Evolutionary conservation across 2,329 filamentous ascomycete species (phyloP).

Genomic region (Ophiobolus disseminans): DNA sequence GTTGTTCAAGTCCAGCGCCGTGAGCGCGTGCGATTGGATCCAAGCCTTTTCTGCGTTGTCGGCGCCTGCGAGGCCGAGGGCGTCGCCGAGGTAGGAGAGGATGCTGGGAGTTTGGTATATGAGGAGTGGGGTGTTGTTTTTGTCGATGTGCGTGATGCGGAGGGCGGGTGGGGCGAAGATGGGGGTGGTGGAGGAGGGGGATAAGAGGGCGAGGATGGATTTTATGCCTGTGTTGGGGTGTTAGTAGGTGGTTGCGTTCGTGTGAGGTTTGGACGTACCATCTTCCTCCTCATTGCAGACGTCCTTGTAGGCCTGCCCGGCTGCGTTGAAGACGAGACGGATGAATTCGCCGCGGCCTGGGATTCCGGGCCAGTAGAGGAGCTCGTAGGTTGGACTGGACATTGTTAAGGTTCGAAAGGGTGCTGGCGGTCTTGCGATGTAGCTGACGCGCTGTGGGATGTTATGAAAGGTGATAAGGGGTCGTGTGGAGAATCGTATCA

Average conservation of each 20-base stretch:
- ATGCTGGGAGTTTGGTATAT: constrained; percentile 77
- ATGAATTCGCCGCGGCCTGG: constrained; percentile 79
- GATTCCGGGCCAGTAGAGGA: constrained; percentile 74
- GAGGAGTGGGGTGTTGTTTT: constrained; percentile 63
- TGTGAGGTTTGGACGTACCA: constrained; percentile 37
- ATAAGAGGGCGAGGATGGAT: constrained; percentile 58
- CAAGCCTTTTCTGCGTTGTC: constrained; percentile 61
- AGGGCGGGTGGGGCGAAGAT: constrained; percentile 72
- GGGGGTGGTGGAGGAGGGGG: constrained; percentile 60
- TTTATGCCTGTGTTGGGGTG: constrained; percentile 46
- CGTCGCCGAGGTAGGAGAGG: constrained; percentile 71
- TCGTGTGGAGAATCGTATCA: constrained; percentile 1
- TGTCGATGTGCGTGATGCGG: constrained; percentile 55
- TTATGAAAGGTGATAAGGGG: not conserved
- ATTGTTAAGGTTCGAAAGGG: too few species aligned
- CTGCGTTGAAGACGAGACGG: constrained; percentile 75
- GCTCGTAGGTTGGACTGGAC: constrained; percentile 64
- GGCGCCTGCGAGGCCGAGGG: constrained; percentile 63
- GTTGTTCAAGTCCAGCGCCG: constrained; percentile 74
- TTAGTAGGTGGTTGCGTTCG: not conserved
- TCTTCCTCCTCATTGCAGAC: constrained; percentile 58
- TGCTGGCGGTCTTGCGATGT: too few species aligned
- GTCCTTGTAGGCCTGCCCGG: constrained; percentile 70
- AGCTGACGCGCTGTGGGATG: not conserved
- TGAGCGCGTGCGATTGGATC: constrained; percentile 70